Evolutionary conservation across 23 red algal species (phyloP), one percentile per base, ranked within the genome.

Genomic region (Gracilaria domingensis): DNA sequence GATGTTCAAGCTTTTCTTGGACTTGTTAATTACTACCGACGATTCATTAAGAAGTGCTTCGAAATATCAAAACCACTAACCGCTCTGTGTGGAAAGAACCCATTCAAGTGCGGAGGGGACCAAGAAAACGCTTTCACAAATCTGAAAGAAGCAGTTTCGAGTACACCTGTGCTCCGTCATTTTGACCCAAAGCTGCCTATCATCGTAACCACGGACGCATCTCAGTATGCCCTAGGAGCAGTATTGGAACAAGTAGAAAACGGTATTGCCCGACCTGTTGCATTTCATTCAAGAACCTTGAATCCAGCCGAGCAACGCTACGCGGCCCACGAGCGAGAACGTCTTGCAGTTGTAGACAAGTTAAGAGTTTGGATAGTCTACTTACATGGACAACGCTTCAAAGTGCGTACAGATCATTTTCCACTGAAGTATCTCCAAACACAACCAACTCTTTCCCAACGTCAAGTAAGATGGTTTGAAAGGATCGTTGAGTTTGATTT

Each of bases 21-120:
- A n/a, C 12, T 88, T 16, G 85, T 88, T 13, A 88, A 78, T 25
- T 88, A 78, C 69, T 88, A 88, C 36, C 37, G 85, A 75, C 32
- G 34, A 24, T 88, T 88, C 40, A 78, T 88, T 23, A 75, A 57
- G 69, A 56, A 39, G 29, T 78, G 69, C 38, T 75, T 32, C 23
- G 2, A 12, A 34, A 75, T 88, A 51, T 34, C 69, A 9, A 79
- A 64, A 56, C 64, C 85, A 0, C 48, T 88, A 8, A 88, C 67
- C 20, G 26, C 23, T 42, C 69, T 74, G 1, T 74, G 69, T 45
- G 69, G 69, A 42, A 39, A 34, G 56, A 23, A 87, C 37, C 28
- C 12, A 11, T 83, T 83, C 66, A 0, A 83, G 35, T 83, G 80
- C 57, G 56, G 8, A 12, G 35, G 35, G 26, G 61, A 45, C 2